Percentiles rank a stretch among this genome's conserved stretches.
phyloP scores from a whole-genome alignment of 1,139 yeast species.

The Torulaspora globosa region DNA sequence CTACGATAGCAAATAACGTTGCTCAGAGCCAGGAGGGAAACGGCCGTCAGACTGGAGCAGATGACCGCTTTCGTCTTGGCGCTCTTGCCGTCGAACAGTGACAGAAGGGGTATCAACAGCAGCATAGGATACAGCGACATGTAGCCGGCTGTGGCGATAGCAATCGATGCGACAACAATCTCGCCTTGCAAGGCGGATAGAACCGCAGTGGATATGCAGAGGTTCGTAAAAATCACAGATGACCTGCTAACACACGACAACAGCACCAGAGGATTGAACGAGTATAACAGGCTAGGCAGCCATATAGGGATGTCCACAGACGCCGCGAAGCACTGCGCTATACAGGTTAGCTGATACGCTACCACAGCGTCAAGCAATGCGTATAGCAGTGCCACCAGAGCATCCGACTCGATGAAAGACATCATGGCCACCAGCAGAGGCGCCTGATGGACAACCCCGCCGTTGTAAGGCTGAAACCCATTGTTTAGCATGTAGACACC shows the following conservation, averaged over 20 bases:
- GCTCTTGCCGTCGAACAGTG: slow-evolving; percentile 19
- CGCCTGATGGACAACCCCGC: slow-evolving; percentile 84
- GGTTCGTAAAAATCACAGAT: slow-evolving; percentile 57
- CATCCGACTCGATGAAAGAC: slow-evolving; percentile 37
- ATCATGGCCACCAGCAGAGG: slow-evolving; percentile 62
- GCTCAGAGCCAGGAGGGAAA: slow-evolving; percentile 42
- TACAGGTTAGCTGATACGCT: slow-evolving; percentile 37
- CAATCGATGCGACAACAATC: slow-evolving; percentile 45
- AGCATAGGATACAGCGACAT: slow-evolving; percentile 59
- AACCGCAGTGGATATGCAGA: slow-evolving; percentile 51
- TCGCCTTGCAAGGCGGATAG: slow-evolving; percentile 44
- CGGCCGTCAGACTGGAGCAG: slow-evolving; percentile 25
- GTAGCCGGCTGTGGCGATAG: slow-evolving; percentile 62
- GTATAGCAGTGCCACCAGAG: slow-evolving; percentile 38
- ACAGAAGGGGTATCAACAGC: slow-evolving; percentile 50
- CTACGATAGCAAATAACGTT: slow-evolving; percentile 42
- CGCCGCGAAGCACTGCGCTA: slow-evolving; percentile 35
- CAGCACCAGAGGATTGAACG: slow-evolving; percentile 75
- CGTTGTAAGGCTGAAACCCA: slow-evolving; percentile 65
- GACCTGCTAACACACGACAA: slow-evolving; percentile 68
- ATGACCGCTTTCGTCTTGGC: slow-evolving; percentile 11
- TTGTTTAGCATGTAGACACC: slow-evolving; percentile 68
- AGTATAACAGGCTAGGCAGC: slow-evolving; percentile 57
- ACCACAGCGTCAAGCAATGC: slow-evolving; percentile 42
- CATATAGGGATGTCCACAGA: slow-evolving; percentile 39